Evolutionary conservation across 805 yeast genomes (phyloP), one percentile per base, ranked within the genome.

Genomic region (Saccharomycopsis amapae): DNA sequence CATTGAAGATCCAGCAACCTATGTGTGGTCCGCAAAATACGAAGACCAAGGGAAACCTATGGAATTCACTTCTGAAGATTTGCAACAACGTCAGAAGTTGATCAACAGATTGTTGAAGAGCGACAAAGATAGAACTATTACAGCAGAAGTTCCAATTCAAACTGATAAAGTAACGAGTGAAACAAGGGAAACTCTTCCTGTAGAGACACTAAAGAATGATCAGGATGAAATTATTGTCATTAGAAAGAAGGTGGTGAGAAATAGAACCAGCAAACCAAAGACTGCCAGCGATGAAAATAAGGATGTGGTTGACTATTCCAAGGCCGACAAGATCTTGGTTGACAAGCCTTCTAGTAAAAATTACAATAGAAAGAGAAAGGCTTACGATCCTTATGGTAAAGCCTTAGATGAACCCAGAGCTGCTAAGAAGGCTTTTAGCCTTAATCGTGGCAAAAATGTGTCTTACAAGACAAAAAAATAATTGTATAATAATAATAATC

Each of bases 321-420:
- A 59, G 28, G 68, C 71, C 13, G 67, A 68, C 25, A 72, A 67
- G 46, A 62, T 75, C 12, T 58, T 76, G 48, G 57, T 58, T 9
- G 57, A 57, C 22, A 40, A 31, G 41, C 5, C 24, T 19, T 12
- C 24, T 18, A 45, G 39, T 39, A 53, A 52, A 41, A 59, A 51
- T 35, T 50, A 53, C 15, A 56, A 53, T 3, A 62, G 60, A 40
- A 71, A 71, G 57, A 70, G 72, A 54, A 62, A 65, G 44, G 56
- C 71, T 6, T 81, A 76, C 52, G 81, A 81, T 61, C 87, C 88
- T 3, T 81, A 78, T 52, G 59, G 70, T 17, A 67, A 65, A 38
- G 65, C 62, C 4, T 62, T 68, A 23, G 69, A 68, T 15, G 83
- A 79, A 1, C 82, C 82, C 6, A 63, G 63, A 53, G 70, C 73